Conservation (phyloP, 2,329 filamentous ascomycete species). For the Penicillium freii region DNA sequence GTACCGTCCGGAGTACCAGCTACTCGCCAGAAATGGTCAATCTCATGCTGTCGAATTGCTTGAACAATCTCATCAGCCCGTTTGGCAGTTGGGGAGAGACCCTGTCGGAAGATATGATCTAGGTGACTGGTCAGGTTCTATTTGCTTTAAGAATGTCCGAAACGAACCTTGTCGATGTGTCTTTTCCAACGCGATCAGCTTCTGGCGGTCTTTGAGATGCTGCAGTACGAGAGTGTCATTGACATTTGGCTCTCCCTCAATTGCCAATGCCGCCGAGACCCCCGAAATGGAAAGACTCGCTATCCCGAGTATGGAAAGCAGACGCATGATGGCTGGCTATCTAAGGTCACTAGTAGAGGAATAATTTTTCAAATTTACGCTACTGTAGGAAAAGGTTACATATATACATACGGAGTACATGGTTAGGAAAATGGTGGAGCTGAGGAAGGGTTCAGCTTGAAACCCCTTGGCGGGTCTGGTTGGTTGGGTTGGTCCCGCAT, state of each 20-base stretch:
- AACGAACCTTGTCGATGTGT: conserved; percentile 70
- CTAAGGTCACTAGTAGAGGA: not conserved
- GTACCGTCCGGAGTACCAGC: conserved; percentile 7
- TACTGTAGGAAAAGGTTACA: not conserved
- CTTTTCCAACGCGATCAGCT: conserved; percentile 74
- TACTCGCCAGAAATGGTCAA: conserved; percentile 20
- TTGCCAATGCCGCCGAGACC: not conserved
- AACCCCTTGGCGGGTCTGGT: not conserved
- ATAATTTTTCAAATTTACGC: not conserved
- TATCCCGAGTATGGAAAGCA: not conserved
- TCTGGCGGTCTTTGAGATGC: conserved; percentile 70
- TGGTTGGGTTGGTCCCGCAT: not conserved
- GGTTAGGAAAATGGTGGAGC: not conserved
- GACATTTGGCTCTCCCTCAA: conserved; percentile 5
- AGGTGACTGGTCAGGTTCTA: not conserved
- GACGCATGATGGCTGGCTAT: not conserved
- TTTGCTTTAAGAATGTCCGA: conserved; percentile 1
- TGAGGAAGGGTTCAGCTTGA: not conserved
- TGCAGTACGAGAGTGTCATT: conserved; percentile 49
- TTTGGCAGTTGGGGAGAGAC: conserved; percentile 69
- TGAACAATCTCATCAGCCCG: conserved; percentile 63
- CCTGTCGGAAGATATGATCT: conserved; percentile 27
- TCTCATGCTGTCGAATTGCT: conserved; percentile 21
- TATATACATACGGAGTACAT: not conserved
- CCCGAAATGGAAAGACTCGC: not conserved